Evolutionary conservation across 2,329 filamentous ascomycete genomes (phyloP).

Genomic region (Sarocladium strictum): DNA sequence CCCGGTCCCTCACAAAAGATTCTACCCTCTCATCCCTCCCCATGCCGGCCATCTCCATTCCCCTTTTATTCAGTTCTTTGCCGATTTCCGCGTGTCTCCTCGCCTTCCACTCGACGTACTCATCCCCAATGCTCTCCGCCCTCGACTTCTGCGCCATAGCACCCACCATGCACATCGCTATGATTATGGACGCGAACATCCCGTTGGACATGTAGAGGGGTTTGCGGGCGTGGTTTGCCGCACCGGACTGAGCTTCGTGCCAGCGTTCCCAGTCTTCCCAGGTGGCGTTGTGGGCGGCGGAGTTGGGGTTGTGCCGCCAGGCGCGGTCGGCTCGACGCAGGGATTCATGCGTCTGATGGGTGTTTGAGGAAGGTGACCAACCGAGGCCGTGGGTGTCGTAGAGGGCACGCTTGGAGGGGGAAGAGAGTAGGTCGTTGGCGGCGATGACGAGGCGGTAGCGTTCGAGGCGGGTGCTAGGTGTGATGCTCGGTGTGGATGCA

Average conservation of each 20-base stretch:
- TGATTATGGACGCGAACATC: conserved; percentile 64
- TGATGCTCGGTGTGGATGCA: too few species aligned
- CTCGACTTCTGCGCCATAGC: conserved; percentile 67
- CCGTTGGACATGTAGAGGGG: conserved; percentile 69
- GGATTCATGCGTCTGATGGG: conserved; percentile 37
- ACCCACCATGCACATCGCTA: conserved; percentile 62
- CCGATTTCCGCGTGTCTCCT: conserved; percentile 61
- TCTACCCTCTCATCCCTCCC: conserved; percentile 64
- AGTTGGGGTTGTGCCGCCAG: conserved; percentile 44
- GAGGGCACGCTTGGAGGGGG: conserved; percentile 68
- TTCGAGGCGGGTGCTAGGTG: conserved; percentile 65
- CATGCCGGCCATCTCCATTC: conserved; percentile 43
- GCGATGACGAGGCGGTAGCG: conserved; percentile 85
- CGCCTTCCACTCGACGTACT: conserved; percentile 60
- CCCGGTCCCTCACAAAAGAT: conserved; percentile 61
- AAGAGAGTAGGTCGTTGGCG: conserved; percentile 81
- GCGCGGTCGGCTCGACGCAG: conserved; percentile 33
- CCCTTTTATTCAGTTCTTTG: conserved; percentile 47
- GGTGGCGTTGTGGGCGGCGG: conserved; percentile 67
- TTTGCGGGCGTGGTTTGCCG: conserved; percentile 38
- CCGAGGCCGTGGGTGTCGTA: conserved; percentile 81
- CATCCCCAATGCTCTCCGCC: conserved; percentile 55
- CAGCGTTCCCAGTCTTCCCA: conserved; percentile 98
- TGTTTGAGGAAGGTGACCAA: conserved; percentile 59
- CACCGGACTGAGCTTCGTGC: conserved; percentile 46